These are phyloP conservation scores for Plasmodium knowlesi DNA, from an alignment of 169 alveolate species.

Conservation along the genomic window DNA sequence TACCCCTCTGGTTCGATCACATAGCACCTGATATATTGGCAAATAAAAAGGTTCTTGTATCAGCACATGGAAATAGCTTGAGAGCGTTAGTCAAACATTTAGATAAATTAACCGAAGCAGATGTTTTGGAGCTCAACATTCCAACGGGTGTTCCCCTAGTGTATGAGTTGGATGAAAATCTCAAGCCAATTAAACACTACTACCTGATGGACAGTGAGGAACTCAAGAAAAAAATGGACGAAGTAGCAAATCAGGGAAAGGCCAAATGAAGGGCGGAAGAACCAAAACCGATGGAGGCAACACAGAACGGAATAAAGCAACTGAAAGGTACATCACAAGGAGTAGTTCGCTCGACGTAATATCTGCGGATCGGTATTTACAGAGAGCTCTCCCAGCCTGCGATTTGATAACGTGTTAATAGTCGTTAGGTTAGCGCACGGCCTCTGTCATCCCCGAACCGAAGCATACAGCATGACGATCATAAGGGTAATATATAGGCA, in stretches of 20 bases:
- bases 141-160: constrained; percentile 99
- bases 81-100: constrained; percentile 96
- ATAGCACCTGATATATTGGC: constrained; percentile 93
- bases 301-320: no score
- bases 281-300: background rate
- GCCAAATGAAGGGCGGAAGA: constrained; percentile 83
- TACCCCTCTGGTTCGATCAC: constrained; percentile 95
- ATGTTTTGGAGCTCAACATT: constrained; percentile 94
- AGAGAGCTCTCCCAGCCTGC: no score
- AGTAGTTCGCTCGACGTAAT: background rate
- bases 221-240: constrained; percentile 90
- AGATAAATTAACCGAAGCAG: constrained; percentile 94
- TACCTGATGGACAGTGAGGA: constrained; percentile 93
- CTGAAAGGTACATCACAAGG: background rate
- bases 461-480: background rate
- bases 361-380: no score
- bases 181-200: constrained; percentile 91
- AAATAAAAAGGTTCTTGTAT: constrained; percentile 94
- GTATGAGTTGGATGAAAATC: constrained; percentile 93
- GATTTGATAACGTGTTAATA: no score
- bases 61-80: constrained; percentile 99
- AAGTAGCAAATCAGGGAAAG: constrained; percentile 96
- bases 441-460: background rate
- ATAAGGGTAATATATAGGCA: background rate
- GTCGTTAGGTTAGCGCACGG: background rate